phyloP scores from a whole-genome alignment of 257 asterid genomes.

The Capsicum rhomboideum region DNA sequence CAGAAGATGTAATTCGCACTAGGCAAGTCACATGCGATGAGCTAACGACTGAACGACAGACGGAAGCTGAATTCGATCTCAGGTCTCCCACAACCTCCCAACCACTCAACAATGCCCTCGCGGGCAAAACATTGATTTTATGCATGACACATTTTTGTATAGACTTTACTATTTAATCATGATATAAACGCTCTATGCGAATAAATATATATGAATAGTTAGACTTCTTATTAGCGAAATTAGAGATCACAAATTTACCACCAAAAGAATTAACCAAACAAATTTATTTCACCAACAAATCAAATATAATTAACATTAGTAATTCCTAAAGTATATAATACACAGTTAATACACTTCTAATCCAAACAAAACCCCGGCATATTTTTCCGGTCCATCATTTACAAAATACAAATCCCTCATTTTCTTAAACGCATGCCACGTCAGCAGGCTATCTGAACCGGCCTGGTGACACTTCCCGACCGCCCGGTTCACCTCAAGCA shows the following conservation, averaged over 20 bases:
- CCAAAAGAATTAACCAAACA: neutral
- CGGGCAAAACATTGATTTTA: too few species aligned
- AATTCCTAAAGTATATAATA: neutral
- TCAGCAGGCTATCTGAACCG: conserved; percentile 70
- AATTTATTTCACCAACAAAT: conserved; percentile 1
- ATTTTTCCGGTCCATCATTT: conserved; percentile 33
- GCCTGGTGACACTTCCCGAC: conserved; percentile 71
- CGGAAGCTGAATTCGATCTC: too few species aligned
- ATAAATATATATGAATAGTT: too few species aligned
- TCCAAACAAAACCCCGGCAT: conserved; percentile 67
- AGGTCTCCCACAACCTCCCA: too few species aligned
- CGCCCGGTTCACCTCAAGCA: conserved; percentile 51
- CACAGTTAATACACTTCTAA: conserved; percentile 34
- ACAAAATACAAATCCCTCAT: conserved; percentile 50
- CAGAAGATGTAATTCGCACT: too few species aligned
- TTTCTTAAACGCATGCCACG: conserved; percentile 68
- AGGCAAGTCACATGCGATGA: too few species aligned
- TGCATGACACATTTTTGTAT: too few species aligned
- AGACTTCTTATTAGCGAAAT: too few species aligned
- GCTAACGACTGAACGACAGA: too few species aligned
- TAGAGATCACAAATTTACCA: neutral
- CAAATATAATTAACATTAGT: neutral
- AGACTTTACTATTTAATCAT: too few species aligned
- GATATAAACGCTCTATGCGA: too few species aligned
- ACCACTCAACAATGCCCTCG: too few species aligned